Percentiles rank a stretch among this genome's conserved stretches.
Conservation (phyloP, 2,329 filamentous ascomycete genomes). For the Berkeleyomyces rouxiae region DNA sequence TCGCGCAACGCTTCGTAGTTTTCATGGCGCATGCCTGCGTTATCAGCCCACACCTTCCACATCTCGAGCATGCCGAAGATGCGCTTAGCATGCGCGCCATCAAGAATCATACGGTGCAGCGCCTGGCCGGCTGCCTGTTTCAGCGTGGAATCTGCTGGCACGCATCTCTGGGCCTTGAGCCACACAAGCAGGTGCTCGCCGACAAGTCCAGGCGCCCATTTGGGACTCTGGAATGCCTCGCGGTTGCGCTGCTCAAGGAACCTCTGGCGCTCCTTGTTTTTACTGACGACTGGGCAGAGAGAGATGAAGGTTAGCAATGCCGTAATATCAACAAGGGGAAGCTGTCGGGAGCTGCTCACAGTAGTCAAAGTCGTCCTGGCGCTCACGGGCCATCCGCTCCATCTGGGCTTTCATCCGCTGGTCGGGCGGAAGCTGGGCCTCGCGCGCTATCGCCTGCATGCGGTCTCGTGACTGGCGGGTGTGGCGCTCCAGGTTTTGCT, state of each 20-base stretch:
- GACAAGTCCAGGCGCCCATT: conserved; percentile 32
- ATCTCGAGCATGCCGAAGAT: conserved; percentile 30
- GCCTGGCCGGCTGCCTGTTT: conserved; percentile 30
- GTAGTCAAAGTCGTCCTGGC: conserved; percentile 29
- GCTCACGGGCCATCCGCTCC: conserved; percentile 28
- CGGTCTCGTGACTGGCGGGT: conserved; percentile 25
- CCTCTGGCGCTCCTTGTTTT: conserved; percentile 28
- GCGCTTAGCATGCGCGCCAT: conserved; percentile 26
- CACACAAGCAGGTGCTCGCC: conserved; percentile 29
- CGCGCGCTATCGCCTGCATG: conserved; percentile 26
- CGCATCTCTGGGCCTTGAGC: conserved; percentile 22
- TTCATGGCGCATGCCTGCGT: conserved; percentile 34
- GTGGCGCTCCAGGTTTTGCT: conserved; percentile 23
- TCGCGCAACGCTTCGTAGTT: conserved; percentile 25
- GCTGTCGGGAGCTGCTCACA: conserved; percentile 21
- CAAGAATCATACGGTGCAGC: conserved; percentile 35
- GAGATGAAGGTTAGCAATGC: background rate
- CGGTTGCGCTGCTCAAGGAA: conserved; percentile 27
- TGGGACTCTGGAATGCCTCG: conserved; percentile 37
- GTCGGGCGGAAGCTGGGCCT: conserved; percentile 27
- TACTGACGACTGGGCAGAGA: background rate
- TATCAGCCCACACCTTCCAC: conserved; percentile 39
- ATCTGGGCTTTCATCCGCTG: conserved; percentile 26
- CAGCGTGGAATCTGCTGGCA: conserved; percentile 18
- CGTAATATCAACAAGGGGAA: background rate